These are phyloP conservation scores for Podospora comata DNA, from an alignment of 495 filamentous ascomycete species.

Conservation along the genomic window DNA sequence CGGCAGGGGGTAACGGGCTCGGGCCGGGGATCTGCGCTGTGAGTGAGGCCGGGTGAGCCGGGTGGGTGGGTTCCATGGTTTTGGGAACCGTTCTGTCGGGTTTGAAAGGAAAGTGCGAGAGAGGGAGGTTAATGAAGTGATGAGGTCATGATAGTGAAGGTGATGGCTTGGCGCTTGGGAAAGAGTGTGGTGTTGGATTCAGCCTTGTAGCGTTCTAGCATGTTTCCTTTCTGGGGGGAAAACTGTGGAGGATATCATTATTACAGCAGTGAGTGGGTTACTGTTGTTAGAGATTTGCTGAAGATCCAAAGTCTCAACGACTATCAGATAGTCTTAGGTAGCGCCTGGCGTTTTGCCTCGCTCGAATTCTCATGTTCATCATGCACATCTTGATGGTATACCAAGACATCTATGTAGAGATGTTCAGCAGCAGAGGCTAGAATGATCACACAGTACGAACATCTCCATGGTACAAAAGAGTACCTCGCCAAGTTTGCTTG, in stretches of 20 bases:
- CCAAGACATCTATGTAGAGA: no score
- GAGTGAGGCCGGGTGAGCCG: constrained; percentile 12
- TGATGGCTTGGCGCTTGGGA: background rate
- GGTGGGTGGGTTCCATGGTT: background rate
- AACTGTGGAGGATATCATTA: no score
- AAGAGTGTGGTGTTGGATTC: background rate
- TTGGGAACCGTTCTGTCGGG: background rate
- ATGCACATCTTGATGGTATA: background rate
- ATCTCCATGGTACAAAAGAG: background rate
- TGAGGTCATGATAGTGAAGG: background rate
- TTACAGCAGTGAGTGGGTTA: background rate
- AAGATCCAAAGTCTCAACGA: background rate
- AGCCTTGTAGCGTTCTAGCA: background rate
- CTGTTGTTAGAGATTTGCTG: background rate
- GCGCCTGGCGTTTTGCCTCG: background rate
- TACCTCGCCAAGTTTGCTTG: background rate
- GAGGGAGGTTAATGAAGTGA: background rate
- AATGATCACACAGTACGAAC: background rate
- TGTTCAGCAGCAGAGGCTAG: background rate
- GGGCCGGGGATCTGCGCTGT: constrained; percentile 38
- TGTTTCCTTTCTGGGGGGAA: background rate
- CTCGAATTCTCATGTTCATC: background rate
- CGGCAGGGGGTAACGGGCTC: constrained; percentile 4
- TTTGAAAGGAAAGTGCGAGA: background rate
- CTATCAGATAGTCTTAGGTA: background rate